A percentile compares a stretch with the other conserved stretches of the same genome.
Conservation (phyloP, 2,329 filamentous ascomycete genomes). For the Dryadomyces sulphureus region DNA sequence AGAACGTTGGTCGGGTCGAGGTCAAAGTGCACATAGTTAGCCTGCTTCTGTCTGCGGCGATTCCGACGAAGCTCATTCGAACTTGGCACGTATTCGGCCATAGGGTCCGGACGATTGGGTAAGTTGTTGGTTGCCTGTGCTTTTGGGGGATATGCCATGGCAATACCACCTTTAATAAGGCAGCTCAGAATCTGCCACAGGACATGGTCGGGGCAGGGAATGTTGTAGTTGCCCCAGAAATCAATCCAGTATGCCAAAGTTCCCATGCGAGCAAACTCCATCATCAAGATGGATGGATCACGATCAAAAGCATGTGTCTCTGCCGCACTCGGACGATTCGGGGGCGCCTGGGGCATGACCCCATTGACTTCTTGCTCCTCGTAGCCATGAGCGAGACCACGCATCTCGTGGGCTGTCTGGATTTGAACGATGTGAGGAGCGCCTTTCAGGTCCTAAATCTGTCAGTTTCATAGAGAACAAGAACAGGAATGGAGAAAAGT, state of each 20-base stretch:
- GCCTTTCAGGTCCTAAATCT: background rate
- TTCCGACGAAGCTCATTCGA: background rate
- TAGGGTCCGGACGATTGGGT: background rate
- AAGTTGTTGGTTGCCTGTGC: background rate
- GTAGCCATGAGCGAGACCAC: background rate
- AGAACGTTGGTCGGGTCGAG: conserved; percentile 11
- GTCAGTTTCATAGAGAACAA: background rate
- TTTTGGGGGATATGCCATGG: conserved; percentile 9
- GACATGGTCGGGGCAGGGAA: background rate
- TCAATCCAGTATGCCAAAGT: conserved; percentile 7
- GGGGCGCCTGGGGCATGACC: conserved; percentile 1
- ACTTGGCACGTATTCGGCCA: background rate
- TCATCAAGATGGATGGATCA: conserved; percentile 1
- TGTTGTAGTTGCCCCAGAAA: background rate
- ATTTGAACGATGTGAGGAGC: conserved; percentile 6
- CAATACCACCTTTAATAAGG: conserved; percentile 9
- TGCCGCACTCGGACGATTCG: background rate
- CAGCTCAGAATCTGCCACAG: conserved; percentile 11
- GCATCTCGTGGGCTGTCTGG: conserved; percentile 3
- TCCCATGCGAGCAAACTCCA: conserved; percentile 6
- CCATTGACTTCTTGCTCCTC: background rate
- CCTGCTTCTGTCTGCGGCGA: background rate
- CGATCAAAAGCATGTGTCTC: background rate
- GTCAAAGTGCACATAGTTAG: conserved; percentile 12
- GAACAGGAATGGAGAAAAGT: no score